These are phyloP conservation scores for Parasarocladium wereldwijsianum DNA, from an alignment of 2,329 filamentous ascomycete species.

Conservation along the genomic window DNA sequence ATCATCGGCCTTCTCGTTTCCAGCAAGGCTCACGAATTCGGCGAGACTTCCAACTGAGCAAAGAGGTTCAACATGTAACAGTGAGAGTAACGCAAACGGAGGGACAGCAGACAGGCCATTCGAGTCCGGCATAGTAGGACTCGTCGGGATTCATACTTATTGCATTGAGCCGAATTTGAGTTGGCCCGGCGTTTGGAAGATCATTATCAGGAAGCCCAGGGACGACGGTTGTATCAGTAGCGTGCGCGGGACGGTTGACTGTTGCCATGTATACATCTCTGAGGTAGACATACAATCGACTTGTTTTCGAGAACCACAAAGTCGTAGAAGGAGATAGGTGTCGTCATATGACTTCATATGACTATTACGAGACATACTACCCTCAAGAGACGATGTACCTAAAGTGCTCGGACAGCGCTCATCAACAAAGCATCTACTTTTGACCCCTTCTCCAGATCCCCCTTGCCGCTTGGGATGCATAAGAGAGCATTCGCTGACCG, in stretches of 20 bases:
- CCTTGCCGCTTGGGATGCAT: conserved; percentile 53
- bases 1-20: conserved; percentile 87
- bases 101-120: too few relatives aligned
- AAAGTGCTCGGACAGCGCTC: conserved; percentile 26
- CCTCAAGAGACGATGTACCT: background rate
- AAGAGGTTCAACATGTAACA: too few relatives aligned
- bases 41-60: conserved; percentile 15
- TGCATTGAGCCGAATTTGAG: conserved; percentile 21
- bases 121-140: too few relatives aligned
- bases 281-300: conserved; percentile 13
- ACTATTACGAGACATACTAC: background rate
- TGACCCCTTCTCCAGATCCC: conserved; percentile 51
- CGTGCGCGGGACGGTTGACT: conserved; percentile 11
- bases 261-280: conserved; percentile 6
- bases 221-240: conserved; percentile 17
- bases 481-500: conserved; percentile 79
- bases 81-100: too few relatives aligned
- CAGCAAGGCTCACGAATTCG: conserved; percentile 68
- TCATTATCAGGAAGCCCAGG: conserved; percentile 5
- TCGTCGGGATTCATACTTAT: too few relatives aligned
- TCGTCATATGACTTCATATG: too few relatives aligned
- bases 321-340: too few relatives aligned
- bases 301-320: too few relatives aligned
- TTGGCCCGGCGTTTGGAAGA: conserved; percentile 27
- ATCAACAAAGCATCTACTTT: conserved; percentile 70